Base-by-base conservation (phyloP, 2,329 filamentous ascomycete species). In the Beauveria varroae region DNA sequence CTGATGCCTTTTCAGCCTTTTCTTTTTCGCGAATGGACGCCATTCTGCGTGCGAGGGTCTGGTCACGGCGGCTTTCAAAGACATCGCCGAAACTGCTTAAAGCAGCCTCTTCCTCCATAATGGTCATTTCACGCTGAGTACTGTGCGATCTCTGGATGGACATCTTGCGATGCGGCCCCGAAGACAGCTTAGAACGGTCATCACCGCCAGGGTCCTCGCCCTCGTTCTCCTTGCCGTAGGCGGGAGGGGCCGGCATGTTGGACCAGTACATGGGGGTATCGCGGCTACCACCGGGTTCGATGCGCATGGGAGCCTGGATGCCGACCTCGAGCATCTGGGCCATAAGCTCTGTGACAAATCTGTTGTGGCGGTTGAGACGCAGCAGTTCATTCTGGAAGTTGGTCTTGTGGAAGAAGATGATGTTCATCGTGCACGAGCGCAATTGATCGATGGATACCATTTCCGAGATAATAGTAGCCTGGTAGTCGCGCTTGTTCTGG, bases 371-470 rank as follows among this genome's bases (percentile, higher is more conserved):
- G 67, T 89, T 90, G 2, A 98, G 83, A 76, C 93, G 92, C 26
- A 97, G 81, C 50, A 96, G 80, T 72, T 98, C 93, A 71, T 97
- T 97, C 72, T 98, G 93, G 84, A 90, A 97, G 73, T 93, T 97
- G 63, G 89, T 91, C 74, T 97, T 97, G 82, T 97, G 96, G 79
- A 97, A 97, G 79, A 96, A 96, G 69, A 97, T 87, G 61, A 98
- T 86, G 74, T 96, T 97, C 69, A 97, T 82, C 4, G 87, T 92
- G 69, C 96, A 87, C 6, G 88, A 90, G 71, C 93, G 91, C 41
- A 92, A 90, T 68, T 96, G 88, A 26, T 87, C 86, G 57, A 98
- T 86, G 9, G 86, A 85, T 26, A 84, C 85, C 67, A 98, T 79
- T 74, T 96, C 92, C 0, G 91, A 96, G 43, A 96, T 83, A 62